Evolutionary conservation across 345 rosid genomes (phyloP).

Genomic region (Corymbia maculata): DNA sequence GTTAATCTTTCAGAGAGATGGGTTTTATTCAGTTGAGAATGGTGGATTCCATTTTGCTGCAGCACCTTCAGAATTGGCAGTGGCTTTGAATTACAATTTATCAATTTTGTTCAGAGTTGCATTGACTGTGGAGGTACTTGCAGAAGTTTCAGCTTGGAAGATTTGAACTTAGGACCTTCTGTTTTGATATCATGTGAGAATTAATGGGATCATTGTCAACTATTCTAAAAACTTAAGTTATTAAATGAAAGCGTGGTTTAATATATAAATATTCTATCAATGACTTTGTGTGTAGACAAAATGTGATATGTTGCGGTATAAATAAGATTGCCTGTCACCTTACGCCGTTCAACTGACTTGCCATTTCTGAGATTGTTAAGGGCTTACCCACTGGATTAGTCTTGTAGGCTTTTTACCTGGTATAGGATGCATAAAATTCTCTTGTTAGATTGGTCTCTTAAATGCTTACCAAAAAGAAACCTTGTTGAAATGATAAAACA

Average conservation of each 20-base stretch:
- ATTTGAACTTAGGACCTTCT: too few species aligned
- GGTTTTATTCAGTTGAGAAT: not conserved
- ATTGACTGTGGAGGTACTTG: not conserved
- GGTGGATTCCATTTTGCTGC: not conserved
- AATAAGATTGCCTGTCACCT: too few species aligned
- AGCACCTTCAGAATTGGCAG: not conserved
- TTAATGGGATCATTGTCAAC: too few species aligned
- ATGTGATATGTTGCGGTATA: too few species aligned
- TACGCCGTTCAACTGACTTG: too few species aligned
- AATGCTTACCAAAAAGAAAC: not conserved
- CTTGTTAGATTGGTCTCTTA: not conserved
- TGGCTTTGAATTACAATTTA: not conserved
- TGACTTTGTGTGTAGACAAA: too few species aligned
- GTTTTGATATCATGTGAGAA: too few species aligned
- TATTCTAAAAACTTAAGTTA: too few species aligned
- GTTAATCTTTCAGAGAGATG: not conserved
- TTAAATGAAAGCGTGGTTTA: too few species aligned
- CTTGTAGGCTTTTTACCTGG: not conserved
- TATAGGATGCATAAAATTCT: not conserved
- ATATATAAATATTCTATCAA: too few species aligned
- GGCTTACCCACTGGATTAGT: not conserved
- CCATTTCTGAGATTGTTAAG: not conserved
- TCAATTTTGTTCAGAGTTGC: not conserved
- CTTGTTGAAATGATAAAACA: not conserved
- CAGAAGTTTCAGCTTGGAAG: not conserved